These are phyloP conservation scores for Mrakia gelida DNA, from an alignment of 768 basidiomycete species.

Conservation along the genomic window DNA sequence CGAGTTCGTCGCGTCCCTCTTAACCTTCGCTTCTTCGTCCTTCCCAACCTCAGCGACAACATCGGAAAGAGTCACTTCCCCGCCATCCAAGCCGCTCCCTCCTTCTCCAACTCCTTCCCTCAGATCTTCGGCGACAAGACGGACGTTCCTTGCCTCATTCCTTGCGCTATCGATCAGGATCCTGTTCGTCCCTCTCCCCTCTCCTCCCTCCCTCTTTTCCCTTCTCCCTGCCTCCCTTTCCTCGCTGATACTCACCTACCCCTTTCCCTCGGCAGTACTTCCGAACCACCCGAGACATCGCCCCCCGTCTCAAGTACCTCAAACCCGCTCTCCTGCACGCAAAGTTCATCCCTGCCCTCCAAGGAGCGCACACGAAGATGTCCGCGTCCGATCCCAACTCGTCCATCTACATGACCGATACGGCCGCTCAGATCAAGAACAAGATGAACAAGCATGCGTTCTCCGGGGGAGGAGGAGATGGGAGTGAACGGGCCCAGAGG, in stretches of 20 bases:
- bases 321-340: slow-evolving; percentile 90
- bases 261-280: slow-evolving; percentile 70
- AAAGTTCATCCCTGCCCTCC: slow-evolving; percentile 96
- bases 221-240: background rate
- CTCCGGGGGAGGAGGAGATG: slow-evolving; percentile 66
- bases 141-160: slow-evolving; percentile 88
- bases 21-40: background rate
- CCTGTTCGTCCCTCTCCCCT: slow-evolving; percentile 1
- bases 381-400: slow-evolving; percentile 90
- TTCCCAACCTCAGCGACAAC: slow-evolving; percentile 65
- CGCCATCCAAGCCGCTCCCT: slow-evolving; percentile 88
- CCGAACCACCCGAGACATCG: slow-evolving; percentile 93
- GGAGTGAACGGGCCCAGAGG: slow-evolving; percentile 93
- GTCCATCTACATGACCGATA: slow-evolving; percentile 95
- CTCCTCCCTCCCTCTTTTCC: background rate
- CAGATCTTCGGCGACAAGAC: slow-evolving; percentile 83
- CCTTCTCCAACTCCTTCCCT: slow-evolving; percentile 97
- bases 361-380: slow-evolving; percentile 99
- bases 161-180: slow-evolving; percentile 90
- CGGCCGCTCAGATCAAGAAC: slow-evolving; percentile 87
- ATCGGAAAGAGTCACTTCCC: slow-evolving; percentile 97
- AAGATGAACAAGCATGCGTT: slow-evolving; percentile 96
- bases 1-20: background rate
- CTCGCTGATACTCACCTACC: background rate
- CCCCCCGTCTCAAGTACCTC: slow-evolving; percentile 86